phyloP scores from a whole-genome alignment of 2,329 filamentous ascomycete genomes.

The Zymoseptoria ardabiliae region DNA sequence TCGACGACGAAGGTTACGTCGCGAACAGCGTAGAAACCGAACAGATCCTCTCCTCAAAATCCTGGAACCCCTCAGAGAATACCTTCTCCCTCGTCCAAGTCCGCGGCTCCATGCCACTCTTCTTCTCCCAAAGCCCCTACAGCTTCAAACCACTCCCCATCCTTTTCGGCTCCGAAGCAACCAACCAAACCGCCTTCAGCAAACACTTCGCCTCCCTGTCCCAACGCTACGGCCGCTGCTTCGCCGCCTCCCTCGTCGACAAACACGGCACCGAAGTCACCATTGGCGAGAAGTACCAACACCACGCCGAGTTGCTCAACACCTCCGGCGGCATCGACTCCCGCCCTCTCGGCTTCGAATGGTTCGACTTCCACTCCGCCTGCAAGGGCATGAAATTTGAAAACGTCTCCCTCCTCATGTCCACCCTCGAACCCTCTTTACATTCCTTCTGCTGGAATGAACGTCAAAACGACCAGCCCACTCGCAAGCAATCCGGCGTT shows the following conservation, averaged over 20 bases:
- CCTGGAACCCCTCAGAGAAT: slow-evolving; percentile 55
- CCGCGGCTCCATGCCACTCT: slow-evolving; percentile 85
- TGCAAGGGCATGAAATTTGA: slow-evolving; percentile 98
- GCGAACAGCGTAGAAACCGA: slow-evolving; percentile 94
- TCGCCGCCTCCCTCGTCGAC: slow-evolving; percentile 79
- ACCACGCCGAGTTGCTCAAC: slow-evolving; percentile 60
- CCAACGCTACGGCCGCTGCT: slow-evolving; percentile 65
- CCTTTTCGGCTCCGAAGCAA: slow-evolving; percentile 70
- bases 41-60: slow-evolving; percentile 71
- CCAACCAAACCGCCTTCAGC: slow-evolving; percentile 70
- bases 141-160: slow-evolving; percentile 82
- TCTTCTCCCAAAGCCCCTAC: slow-evolving; percentile 92
- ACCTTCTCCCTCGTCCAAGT: slow-evolving; percentile 80
- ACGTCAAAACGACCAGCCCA: slow-evolving; percentile 37
- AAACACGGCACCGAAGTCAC: slow-evolving; percentile 75
- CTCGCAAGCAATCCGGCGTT: slow-evolving; percentile 59
- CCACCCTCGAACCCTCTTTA: slow-evolving; percentile 60
- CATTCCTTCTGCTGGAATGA: slow-evolving; percentile 66
- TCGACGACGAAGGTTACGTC: slow-evolving; percentile 80
- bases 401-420: slow-evolving; percentile 75
- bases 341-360: slow-evolving; percentile 64
- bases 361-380: slow-evolving; percentile 93
- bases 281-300: slow-evolving; percentile 71
- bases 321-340: slow-evolving; percentile 49
- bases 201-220: slow-evolving; percentile 68